phyloP scores from a whole-genome alignment of 768 basidiomycete species.

The Tricholoma furcatifolium region DNA sequence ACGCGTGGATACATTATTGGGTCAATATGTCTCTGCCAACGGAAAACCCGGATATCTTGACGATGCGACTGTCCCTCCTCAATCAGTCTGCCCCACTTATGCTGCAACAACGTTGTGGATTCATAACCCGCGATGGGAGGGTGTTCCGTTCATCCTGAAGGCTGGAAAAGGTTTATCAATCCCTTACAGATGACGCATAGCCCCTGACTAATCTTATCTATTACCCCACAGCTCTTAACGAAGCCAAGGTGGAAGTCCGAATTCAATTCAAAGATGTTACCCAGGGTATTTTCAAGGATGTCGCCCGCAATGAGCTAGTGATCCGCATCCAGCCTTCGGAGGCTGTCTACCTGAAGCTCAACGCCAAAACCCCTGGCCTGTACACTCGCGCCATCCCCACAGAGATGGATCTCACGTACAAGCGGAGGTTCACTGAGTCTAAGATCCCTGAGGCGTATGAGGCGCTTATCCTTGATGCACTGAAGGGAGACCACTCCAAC shows the following conservation, averaged over 20 bases:
- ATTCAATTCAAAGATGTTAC: constrained; percentile 99
- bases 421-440: constrained; percentile 85
- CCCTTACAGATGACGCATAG: not conserved
- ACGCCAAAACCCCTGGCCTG: constrained; percentile 92
- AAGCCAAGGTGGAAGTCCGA: constrained; percentile 97
- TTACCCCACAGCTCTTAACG: constrained; percentile 74
- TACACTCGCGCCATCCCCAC: constrained; percentile 88
- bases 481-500: constrained; percentile 99
- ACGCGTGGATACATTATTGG: constrained; percentile 78
- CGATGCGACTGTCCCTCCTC: constrained; percentile 90
- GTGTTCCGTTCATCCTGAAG: constrained; percentile 97
- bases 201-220: constrained; percentile 13
- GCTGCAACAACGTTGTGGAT: constrained; percentile 90
- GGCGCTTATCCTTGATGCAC: constrained; percentile 90
- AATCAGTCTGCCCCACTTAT: constrained; percentile 92
- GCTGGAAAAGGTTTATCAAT: constrained; percentile 82
- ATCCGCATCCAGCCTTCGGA: constrained; percentile 96
- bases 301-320: constrained; percentile 95
- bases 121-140: constrained; percentile 96
- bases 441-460: constrained; percentile 98
- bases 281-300: constrained; percentile 94
- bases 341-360: constrained; percentile 96
- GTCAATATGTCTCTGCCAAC: constrained; percentile 87
- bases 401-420: constrained; percentile 99
- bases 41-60: constrained; percentile 99